Conservation (phyloP, 164 flowering plant genomes). For the Annona squamosa region DNA sequence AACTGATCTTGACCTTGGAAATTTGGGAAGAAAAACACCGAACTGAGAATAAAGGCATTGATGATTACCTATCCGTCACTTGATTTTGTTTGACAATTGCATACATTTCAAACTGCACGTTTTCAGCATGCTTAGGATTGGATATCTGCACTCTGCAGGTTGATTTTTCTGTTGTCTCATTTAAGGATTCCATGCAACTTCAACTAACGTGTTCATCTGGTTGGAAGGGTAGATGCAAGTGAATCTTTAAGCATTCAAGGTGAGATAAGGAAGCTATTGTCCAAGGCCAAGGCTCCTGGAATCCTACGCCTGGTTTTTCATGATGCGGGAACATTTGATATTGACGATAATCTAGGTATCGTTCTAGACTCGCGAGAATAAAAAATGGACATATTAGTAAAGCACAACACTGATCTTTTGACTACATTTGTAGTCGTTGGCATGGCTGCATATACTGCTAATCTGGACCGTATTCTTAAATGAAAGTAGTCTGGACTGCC, state of each 20-base stretch:
- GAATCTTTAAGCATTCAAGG: constrained; percentile 34
- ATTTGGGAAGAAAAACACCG: too few species aligned
- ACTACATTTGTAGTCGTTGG: background rate
- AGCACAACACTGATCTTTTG: background rate
- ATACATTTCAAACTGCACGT: background rate
- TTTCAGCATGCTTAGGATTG: background rate
- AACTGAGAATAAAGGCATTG: background rate
- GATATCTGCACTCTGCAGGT: background rate
- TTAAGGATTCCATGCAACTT: background rate
- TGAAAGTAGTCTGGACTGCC: background rate
- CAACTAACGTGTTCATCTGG: background rate
- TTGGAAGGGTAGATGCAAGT: constrained; percentile 26
- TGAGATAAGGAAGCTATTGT: constrained; percentile 54
- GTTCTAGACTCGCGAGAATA: background rate
- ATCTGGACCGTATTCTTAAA: background rate
- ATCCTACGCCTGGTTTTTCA: constrained; percentile 89
- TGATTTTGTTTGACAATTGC: background rate
- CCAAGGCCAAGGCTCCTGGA: constrained; percentile 83
- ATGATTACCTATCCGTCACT: background rate
- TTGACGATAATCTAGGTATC: constrained; percentile 62
- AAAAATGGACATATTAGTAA: background rate
- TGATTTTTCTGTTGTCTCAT: background rate
- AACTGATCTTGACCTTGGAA: too few species aligned
- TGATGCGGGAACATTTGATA: constrained; percentile 90
- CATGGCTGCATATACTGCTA: background rate